Base-by-base conservation (phyloP, 2,329 filamentous ascomycete genomes). In the Penicillium sclerotigenum region DNA sequence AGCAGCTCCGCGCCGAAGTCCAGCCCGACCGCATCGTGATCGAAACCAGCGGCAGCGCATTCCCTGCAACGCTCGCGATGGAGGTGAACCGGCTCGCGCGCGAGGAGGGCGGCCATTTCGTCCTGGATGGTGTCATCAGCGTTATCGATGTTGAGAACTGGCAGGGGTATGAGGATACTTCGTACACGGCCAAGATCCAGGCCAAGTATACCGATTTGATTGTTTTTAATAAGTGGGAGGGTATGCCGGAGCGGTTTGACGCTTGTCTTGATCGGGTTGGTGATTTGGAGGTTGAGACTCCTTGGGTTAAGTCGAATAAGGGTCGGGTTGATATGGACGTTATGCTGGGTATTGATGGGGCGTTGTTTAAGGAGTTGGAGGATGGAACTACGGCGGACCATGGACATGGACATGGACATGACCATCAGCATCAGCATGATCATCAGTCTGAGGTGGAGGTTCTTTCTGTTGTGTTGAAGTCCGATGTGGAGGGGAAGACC, bases 81-180 rank as follows among this genome's bases (percentile, higher is more conserved):
- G 92, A 96, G 73, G 85, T 96, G 13, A 96, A 96, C 69, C 83
- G 91, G 1, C 76, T 96, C 14, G 83, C 85, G 18, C 79, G 85
- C n/a, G 85, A 90, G 58, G 52, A 71, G 52, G 66, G 66, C 0
- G 83, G 83, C 0, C 74, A 78, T 28, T 96, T 91, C 67, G 81
- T 84, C 5, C 82, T 97, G 1, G 92, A 97, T 68, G 92, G 92
- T 11, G 91, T 97, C 50, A 84, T 96, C 60, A 90, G 86, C 65
- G 91, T 96, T 22, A 87, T 97, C 56, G 92, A 97, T 68, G 91
- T 95, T 11, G 92, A 96, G 81, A 97, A 97, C 70, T 97, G 91
- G 91, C 79, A 86, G 67, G 92, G 92, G 0, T 97, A 97, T 69
- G 90, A 94, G 65, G 91, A 95, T 73, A 95, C 89, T 24, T 91